phyloP scores from a whole-genome alignment of 2,329 filamentous ascomycete species.

The Sordariomycetes sp. region DNA sequence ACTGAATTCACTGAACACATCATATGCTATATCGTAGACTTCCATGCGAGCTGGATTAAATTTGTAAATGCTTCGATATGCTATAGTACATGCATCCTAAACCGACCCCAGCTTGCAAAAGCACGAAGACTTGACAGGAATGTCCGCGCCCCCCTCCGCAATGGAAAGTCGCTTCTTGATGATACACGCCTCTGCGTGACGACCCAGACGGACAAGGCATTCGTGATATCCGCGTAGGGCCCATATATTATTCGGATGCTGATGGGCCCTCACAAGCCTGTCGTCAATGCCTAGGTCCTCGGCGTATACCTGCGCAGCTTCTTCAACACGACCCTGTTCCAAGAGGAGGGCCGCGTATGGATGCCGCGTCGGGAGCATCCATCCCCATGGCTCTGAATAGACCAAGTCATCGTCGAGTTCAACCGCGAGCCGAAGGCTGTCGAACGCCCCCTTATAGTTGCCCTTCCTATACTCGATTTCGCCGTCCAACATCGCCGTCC shows the following conservation, averaged over 20 bases:
- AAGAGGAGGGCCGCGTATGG: slow-evolving; percentile 57
- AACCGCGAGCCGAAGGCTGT: slow-evolving; percentile 42
- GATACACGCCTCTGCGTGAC: slow-evolving; percentile 22
- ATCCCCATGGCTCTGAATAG: slow-evolving; percentile 66
- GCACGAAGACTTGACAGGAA: slow-evolving; percentile 42
- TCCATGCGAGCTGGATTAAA: no score
- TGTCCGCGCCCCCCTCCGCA: slow-evolving; percentile 43
- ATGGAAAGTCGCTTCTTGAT: slow-evolving; percentile 30
- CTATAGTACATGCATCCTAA: no score
- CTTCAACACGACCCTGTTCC: slow-evolving; percentile 46
- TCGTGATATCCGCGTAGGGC: slow-evolving; percentile 61
- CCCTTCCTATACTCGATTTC: slow-evolving; percentile 58
- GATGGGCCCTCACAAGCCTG: slow-evolving; percentile 47
- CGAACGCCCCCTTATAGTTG: slow-evolving; percentile 45
- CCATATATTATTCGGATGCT: slow-evolving; percentile 66
- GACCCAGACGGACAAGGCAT: slow-evolving; percentile 44
- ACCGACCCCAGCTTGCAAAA: slow-evolving; percentile 22
- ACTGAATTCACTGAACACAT: no score
- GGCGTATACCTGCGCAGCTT: slow-evolving; percentile 42
- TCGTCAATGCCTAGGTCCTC: slow-evolving; percentile 48
- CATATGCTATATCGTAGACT: no score
- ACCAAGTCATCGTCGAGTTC: slow-evolving; percentile 47
- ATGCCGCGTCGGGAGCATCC: slow-evolving; percentile 65
- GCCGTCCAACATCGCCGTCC: slow-evolving; percentile 55
- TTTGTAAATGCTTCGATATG: no score